These are phyloP conservation scores for Cucurbita argyrosperma DNA, from an alignment of 306 rosid species.

Conservation along the genomic window DNA sequence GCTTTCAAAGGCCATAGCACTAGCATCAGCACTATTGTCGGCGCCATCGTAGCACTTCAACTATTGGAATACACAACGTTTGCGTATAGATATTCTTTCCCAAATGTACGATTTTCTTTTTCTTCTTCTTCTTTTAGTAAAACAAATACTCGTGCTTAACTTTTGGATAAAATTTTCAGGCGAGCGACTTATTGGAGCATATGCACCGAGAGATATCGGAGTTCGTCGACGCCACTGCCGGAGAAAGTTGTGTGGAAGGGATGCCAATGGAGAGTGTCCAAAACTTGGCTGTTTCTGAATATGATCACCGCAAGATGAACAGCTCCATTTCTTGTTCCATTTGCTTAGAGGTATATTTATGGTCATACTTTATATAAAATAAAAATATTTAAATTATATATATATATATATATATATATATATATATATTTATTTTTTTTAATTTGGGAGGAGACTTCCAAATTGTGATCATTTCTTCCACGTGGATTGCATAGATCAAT, in stretches of 20 bases:
- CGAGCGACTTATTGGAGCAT: conserved; percentile 13
- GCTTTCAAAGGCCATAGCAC: conserved; percentile 40
- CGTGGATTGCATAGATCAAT: conserved; percentile 31
- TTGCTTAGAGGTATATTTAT: conserved; percentile 32
- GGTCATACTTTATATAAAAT: neutral
- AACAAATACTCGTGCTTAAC: too few species aligned
- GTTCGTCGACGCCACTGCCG: conserved; percentile 1
- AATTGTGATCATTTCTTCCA: conserved; percentile 40
- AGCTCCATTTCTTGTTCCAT: too few species aligned
- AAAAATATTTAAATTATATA: too few species aligned
- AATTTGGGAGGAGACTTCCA: conserved; percentile 27
- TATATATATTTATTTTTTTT: too few species aligned
- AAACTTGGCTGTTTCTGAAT: too few species aligned
- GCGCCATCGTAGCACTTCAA: conserved; percentile 28
- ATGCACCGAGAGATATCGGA: conserved; percentile 20
- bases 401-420: too few species aligned
- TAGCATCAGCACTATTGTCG: conserved; percentile 17
- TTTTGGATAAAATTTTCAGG: conserved; percentile 10
- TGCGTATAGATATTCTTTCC: neutral
- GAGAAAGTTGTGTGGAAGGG: conserved; percentile 10
- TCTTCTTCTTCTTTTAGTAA: too few species aligned
- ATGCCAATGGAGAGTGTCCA: conserved; percentile 8
- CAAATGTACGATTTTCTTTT: neutral
- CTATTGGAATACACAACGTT: conserved; percentile 7
- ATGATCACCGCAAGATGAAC: too few species aligned